Percentiles rank a stretch among this genome's conserved stretches.
phyloP scores from a whole-genome alignment of 2,329 filamentous ascomycete species.

The Aureobasidium mangrovei region DNA sequence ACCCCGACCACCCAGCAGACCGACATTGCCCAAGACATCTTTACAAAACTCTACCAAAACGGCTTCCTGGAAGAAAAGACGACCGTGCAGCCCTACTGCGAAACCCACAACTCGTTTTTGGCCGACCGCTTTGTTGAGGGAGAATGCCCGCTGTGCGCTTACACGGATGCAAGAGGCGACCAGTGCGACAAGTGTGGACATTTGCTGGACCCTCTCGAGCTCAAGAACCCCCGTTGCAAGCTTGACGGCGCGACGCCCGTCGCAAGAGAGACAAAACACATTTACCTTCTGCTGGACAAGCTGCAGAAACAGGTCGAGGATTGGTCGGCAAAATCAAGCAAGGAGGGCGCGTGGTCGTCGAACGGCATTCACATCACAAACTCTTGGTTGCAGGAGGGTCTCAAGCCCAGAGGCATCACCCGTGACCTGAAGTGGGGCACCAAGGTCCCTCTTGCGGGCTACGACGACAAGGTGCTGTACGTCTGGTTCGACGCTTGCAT shows the following conservation, averaged over 20 bases:
- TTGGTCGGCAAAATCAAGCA: conserved; percentile 67
- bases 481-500: conserved; percentile 92
- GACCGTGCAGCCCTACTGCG: conserved; percentile 85
- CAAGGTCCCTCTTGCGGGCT: conserved; percentile 50
- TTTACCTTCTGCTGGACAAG: conserved; percentile 80
- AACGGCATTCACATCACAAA: conserved; percentile 71
- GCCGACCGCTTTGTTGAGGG: conserved; percentile 83
- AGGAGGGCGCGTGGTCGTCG: conserved; percentile 65
- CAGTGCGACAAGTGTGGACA: conserved; percentile 46
- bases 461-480: conserved; percentile 76
- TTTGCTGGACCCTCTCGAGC: conserved; percentile 42
- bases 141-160: conserved; percentile 60
- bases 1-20: conserved; percentile 86
- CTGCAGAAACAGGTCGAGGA: conserved; percentile 66
- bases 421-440: conserved; percentile 88
- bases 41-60: conserved; percentile 77
- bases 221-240: conserved; percentile 85
- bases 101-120: conserved; percentile 53
- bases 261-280: conserved; percentile 74
- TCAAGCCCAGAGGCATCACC: conserved; percentile 82
- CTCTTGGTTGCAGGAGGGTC: conserved; percentile 72
- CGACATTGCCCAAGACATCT: conserved; percentile 86
- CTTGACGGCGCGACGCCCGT: conserved; percentile 76
- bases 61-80: conserved; percentile 80
- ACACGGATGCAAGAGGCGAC: conserved; percentile 44